Percentiles rank a stretch among this genome's conserved stretches.
Conservation (phyloP, 2,329 filamentous ascomycete genomes). For the Ophidiomyces ophidiicola region DNA sequence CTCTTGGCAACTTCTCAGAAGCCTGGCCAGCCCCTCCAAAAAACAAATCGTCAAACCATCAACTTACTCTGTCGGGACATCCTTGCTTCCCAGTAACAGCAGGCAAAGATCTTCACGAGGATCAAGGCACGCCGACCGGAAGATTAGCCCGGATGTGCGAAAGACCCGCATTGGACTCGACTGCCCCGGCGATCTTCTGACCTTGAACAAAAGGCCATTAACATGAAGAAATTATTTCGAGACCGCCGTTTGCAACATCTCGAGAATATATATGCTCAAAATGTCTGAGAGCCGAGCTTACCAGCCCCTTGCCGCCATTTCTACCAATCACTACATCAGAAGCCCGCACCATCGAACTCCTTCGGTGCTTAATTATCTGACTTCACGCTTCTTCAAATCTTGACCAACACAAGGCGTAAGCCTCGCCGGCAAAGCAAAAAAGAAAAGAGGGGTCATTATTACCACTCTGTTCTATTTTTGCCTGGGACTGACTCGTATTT, state of each 20-base stretch:
- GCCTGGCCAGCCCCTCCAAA: slow-evolving; percentile 1
- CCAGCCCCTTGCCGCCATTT: slow-evolving; percentile 5
- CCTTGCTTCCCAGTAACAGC: neutral
- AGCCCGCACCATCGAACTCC: neutral
- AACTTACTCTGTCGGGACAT: neutral
- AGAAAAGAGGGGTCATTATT: too few species aligned
- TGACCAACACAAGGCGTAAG: neutral
- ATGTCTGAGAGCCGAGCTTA: too few species aligned
- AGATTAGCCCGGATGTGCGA: slow-evolving; percentile 1
- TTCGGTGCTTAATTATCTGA: neutral
- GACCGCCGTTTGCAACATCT: neutral
- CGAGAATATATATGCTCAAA: slow-evolving; percentile 1
- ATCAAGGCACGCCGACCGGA: slow-evolving; percentile 1
- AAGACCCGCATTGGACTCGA: neutral
- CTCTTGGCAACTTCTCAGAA: slow-evolving; percentile 7
- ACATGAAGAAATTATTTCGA: neutral
- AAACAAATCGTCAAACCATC: neutral
- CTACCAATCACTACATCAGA: slow-evolving; percentile 2
- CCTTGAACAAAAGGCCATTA: neutral
- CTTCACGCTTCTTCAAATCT: neutral
- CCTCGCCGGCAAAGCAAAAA: too few species aligned
- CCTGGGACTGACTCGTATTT: too few species aligned
- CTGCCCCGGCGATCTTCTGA: neutral
- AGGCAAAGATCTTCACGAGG: slow-evolving; percentile 5
- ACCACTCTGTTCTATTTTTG: too few species aligned